phyloP scores from a whole-genome alignment of 2,329 filamentous ascomycete species.

The Fusarium armeniacum region DNA sequence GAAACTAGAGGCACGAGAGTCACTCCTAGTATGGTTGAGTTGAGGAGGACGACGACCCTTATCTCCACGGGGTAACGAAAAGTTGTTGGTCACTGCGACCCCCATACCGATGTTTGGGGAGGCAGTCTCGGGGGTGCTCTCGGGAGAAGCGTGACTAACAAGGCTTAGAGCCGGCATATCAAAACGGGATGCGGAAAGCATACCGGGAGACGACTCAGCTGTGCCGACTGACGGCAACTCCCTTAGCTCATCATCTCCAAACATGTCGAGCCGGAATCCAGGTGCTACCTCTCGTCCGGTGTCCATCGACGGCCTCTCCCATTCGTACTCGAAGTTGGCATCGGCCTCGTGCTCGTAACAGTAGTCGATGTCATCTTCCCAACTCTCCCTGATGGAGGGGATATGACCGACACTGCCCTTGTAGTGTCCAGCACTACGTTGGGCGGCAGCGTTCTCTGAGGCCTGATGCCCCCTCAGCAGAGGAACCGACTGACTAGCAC shows the following conservation, averaged over 20 bases:
- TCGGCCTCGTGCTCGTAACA: slow-evolving; percentile 78
- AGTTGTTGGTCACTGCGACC: slow-evolving; percentile 61
- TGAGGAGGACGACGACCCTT: slow-evolving; percentile 51
- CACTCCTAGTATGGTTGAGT: slow-evolving; percentile 56
- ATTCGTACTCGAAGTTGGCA: slow-evolving; percentile 75
- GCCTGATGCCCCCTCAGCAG: slow-evolving; percentile 64
- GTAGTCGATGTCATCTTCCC: slow-evolving; percentile 79
- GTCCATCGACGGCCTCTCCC: slow-evolving; percentile 71
- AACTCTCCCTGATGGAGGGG: slow-evolving; percentile 62
- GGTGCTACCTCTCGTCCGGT: slow-evolving; percentile 46
- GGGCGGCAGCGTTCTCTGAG: slow-evolving; percentile 58
- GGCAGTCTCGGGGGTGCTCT: slow-evolving; percentile 59
- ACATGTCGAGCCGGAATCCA: slow-evolving; percentile 45
- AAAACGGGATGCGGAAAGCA: slow-evolving; percentile 50
- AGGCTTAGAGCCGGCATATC: slow-evolving; percentile 66
- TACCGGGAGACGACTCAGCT: slow-evolving; percentile 47
- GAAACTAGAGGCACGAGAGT: slow-evolving; percentile 67
- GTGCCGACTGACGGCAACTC: slow-evolving; percentile 39
- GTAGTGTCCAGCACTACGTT: slow-evolving; percentile 44
- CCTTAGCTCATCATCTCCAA: slow-evolving; percentile 44
- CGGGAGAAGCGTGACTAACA: slow-evolving; percentile 61
- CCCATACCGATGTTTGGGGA: slow-evolving; percentile 58
- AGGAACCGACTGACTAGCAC: slow-evolving; percentile 69
- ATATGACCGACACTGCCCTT: slow-evolving; percentile 47
- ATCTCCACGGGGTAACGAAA: slow-evolving; percentile 64